These are phyloP conservation scores for Discostella pseudostelligera DNA, from an alignment of 108 stramenopile species.

Conservation along the genomic window DNA sequence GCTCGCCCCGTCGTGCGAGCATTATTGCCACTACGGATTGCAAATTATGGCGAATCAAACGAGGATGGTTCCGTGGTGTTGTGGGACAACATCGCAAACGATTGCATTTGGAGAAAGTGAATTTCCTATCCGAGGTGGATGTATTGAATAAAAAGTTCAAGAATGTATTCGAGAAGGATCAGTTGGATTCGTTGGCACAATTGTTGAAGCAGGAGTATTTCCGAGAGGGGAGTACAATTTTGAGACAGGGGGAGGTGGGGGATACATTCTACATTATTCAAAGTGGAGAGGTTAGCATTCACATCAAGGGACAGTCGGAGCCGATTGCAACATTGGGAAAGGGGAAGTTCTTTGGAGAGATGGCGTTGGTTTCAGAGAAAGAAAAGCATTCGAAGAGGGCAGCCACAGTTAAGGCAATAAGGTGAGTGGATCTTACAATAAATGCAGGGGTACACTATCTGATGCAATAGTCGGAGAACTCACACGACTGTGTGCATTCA, in stretches of 20 bases:
- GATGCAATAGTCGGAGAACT: slow-evolving; percentile 29
- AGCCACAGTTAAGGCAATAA: slow-evolving; percentile 44
- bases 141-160: slow-evolving; percentile 23
- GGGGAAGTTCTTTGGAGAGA: slow-evolving; percentile 49
- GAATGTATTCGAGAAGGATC: slow-evolving; percentile 23
- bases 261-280: slow-evolving; percentile 64
- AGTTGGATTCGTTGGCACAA: slow-evolving; percentile 48
- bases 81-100: slow-evolving; percentile 45
- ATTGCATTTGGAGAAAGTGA: slow-evolving; percentile 26
- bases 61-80: slow-evolving; percentile 47
- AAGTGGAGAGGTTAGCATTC: slow-evolving; percentile 40
- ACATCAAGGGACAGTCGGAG: slow-evolving; percentile 18
- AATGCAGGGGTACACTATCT: no score
- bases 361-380: slow-evolving; percentile 41
- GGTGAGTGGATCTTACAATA: not conserved
- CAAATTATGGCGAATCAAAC: slow-evolving; percentile 57
- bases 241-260: slow-evolving; percentile 72
- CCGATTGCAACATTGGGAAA: slow-evolving; percentile 28
- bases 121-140: slow-evolving; percentile 42
- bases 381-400: slow-evolving; percentile 7
- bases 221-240: slow-evolving; percentile 46
- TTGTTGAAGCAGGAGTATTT: slow-evolving; percentile 44
- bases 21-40: slow-evolving; percentile 50
- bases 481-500: not conserved
- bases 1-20: slow-evolving; percentile 69